Evolutionary conservation across 352 stramenopile species (phyloP).

Genomic region (Globisporangium okanoganense): DNA sequence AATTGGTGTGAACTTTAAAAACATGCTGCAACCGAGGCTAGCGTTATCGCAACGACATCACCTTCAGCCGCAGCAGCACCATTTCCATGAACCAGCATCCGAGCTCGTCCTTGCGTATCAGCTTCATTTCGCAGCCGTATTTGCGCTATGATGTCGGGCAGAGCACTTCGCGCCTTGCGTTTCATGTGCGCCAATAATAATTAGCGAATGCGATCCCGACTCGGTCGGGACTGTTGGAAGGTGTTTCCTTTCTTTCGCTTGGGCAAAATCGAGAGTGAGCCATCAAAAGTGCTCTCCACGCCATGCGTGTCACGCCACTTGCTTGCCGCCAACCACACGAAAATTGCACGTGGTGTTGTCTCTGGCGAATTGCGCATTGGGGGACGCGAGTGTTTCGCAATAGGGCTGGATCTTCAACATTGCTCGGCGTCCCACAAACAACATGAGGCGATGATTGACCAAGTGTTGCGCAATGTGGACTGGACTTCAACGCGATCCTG

Average conservation of each 20-base stretch:
- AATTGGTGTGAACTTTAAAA: too few relatives aligned
- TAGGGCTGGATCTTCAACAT: constrained; percentile 9
- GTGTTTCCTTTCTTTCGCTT: background rate
- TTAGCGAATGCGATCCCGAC: too few relatives aligned
- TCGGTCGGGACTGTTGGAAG: background rate
- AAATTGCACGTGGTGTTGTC: background rate
- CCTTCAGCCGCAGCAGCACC: too few relatives aligned
- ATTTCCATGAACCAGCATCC: too few relatives aligned
- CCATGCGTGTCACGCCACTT: constrained; percentile 6
- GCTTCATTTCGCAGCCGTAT: too few relatives aligned
- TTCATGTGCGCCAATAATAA: background rate
- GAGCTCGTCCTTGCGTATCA: too few relatives aligned
- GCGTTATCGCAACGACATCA: too few relatives aligned
- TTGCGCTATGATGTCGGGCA: too few relatives aligned
- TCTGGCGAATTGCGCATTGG: constrained; percentile 3
- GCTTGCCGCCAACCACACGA: constrained; percentile 3
- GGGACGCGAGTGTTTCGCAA: constrained; percentile 8
- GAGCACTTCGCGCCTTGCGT: background rate
- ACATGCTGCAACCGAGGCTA: too few relatives aligned
- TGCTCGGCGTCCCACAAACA: background rate
- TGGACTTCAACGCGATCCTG: constrained; percentile 11
- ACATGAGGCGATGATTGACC: background rate
- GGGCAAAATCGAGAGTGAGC: background rate
- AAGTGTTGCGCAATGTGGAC: constrained; percentile 12
- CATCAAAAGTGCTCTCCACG: constrained; percentile 8